Percentiles rank a stretch among this genome's conserved stretches.
phyloP scores from a whole-genome alignment of 495 filamentous ascomycete genomes.

The Penicillium alfredii region DNA sequence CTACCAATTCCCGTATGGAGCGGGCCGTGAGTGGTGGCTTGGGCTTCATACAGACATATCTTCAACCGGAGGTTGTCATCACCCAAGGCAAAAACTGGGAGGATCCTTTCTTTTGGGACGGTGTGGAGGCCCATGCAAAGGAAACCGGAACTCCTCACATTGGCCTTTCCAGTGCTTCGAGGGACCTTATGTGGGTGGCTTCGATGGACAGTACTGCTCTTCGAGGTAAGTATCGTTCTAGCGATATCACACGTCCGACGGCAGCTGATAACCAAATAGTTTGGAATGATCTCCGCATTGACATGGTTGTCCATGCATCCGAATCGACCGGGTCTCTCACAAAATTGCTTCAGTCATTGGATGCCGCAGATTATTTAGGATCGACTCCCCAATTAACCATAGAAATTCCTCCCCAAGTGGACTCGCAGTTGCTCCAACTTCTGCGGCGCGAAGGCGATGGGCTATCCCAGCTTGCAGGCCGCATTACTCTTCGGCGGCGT shows the following conservation, averaged over 20 bases:
- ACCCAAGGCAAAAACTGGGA: conserved; percentile 41
- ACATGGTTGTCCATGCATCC: conserved; percentile 72
- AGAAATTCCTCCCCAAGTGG: conserved; percentile 65
- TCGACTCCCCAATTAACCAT: conserved; percentile 66
- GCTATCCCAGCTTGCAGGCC: conserved; percentile 47
- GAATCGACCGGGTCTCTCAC: conserved; percentile 65
- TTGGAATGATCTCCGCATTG: conserved; percentile 68
- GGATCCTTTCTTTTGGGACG: conserved; percentile 49
- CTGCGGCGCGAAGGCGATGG: conserved; percentile 54
- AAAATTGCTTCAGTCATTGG: conserved; percentile 64
- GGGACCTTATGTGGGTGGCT: conserved; percentile 68
- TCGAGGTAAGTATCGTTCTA: conserved; percentile 42
- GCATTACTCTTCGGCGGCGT: conserved; percentile 63
- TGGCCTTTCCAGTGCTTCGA: conserved; percentile 56
- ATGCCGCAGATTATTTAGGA: conserved; percentile 66
- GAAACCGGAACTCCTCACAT: conserved; percentile 50
- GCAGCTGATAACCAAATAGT: conserved; percentile 42
- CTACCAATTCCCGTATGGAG: conserved; percentile 47
- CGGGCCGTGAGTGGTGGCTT: conserved; percentile 37
- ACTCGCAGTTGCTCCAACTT: conserved; percentile 53
- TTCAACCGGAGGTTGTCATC: conserved; percentile 47
- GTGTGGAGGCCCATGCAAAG: conserved; percentile 40
- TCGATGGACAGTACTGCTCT: conserved; percentile 67
- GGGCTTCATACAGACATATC: conserved; percentile 39
- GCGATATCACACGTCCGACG: conserved; percentile 10